Evolutionary conservation across 768 basidiomycete species (phyloP), one percentile per base, ranked within the genome.

Genomic region (Tulasnella calospora): DNA sequence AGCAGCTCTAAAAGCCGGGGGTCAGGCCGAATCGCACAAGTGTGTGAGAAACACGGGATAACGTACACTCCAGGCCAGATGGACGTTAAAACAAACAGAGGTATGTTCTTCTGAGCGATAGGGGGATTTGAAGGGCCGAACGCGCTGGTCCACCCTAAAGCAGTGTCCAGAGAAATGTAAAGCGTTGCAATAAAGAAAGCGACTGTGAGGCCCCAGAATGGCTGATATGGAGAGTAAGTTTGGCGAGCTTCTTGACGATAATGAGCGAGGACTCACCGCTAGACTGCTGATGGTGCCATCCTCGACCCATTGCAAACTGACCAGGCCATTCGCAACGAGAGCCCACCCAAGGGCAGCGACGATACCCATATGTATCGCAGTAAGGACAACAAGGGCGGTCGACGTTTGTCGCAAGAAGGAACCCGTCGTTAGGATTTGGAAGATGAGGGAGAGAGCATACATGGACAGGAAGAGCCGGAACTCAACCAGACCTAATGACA

Each of bases 281-380:
- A 55, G 78, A 55, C 75, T 78, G 69, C 77, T 78, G 33, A 78
- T 78, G 0, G 94, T 94, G 8, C 95, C 97, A 82, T 94, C 97
- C 83, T 98, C 97, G 76, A 98, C 93, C 72, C 96, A 83, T 84
- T 99, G 97, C n/a, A 92, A 93, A 46, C 92, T 90, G 30, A 95
- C 88, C 79, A 94, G 84, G 12, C 88, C 92, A 84, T 93, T 94
- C 41, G 41, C 78, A 9, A 82, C 38, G 2, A 95, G 85, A 9
- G 88, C 82, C 93, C 94, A 95, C 83, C 95, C 96, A 5, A 95
- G 85, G 3, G 91, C 88, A 4, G 90, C 91, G 67, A 96, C 89
- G 23, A 91, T 80, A 4, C 91, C 95, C 1, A 93, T 90, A 80
- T 98, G 96, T 12, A 97, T 86, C 0, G 94, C 92, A 19, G 90